phyloP scores from a whole-genome alignment of 2,329 filamentous ascomycete genomes.

The Hypoxylon sp. region DNA sequence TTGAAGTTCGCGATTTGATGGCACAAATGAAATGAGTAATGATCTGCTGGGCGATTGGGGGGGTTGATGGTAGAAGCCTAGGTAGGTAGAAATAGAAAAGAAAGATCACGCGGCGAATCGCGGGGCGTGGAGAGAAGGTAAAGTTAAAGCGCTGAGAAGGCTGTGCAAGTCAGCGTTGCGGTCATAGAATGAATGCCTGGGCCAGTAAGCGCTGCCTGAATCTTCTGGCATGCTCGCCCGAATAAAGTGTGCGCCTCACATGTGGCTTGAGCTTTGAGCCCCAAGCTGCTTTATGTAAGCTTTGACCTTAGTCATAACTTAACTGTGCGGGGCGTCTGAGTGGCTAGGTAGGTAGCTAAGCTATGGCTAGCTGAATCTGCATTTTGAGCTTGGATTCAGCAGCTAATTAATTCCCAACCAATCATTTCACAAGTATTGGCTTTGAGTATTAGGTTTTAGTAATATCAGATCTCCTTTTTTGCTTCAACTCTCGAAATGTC shows the following conservation, averaged over 20 bases:
- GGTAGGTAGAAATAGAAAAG: conserved; percentile 1
- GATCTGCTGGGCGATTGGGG: conserved; percentile 21
- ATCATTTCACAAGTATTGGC: too few species aligned
- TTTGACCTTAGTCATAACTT: conserved; percentile 9
- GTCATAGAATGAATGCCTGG: conserved; percentile 16
- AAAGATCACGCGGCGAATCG: conserved; percentile 20
- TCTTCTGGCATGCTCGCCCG: too few species aligned
- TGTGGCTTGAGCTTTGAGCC: too few species aligned
- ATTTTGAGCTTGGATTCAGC: too few species aligned
- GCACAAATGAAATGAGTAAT: conserved; percentile 18
- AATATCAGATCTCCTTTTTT: too few species aligned
- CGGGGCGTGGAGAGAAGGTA: conserved; percentile 26
- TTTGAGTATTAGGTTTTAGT: too few species aligned
- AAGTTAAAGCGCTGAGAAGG: conserved; percentile 5
- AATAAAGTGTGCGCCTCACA: too few species aligned
- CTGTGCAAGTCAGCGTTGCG: conserved; percentile 12
- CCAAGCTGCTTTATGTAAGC: not conserved
- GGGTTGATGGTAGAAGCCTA: conserved; percentile 19
- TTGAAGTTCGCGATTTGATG: conserved; percentile 2
- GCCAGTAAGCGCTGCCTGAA: not conserved
- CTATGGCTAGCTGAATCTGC: conserved; percentile 18
- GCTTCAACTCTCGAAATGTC: too few species aligned
- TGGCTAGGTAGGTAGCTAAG: too few species aligned
- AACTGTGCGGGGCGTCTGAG: conserved; percentile 22
- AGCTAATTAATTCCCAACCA: too few species aligned